These are phyloP conservation scores for Artemisia tridentata DNA, from an alignment of 129 eudicot species.

Conservation along the genomic window DNA sequence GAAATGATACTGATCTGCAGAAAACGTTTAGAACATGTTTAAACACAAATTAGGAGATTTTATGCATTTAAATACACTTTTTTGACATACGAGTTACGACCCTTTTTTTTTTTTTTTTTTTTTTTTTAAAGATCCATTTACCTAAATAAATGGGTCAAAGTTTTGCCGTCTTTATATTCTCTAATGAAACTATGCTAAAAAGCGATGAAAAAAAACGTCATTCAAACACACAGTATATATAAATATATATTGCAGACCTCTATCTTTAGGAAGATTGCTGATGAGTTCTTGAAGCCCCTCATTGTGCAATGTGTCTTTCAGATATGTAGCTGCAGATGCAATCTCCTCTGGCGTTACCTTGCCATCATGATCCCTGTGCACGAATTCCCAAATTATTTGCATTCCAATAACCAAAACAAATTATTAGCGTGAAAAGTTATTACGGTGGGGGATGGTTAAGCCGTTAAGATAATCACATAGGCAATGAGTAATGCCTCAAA, in stretches of 20 bases:
- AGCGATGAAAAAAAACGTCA: background rate
- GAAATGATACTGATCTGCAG: too few species aligned
- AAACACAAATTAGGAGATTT: background rate
- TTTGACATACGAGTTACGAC: background rate
- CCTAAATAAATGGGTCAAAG: background rate
- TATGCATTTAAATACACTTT: background rate
- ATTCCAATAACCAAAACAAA: background rate
- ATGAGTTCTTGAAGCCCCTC: slow-evolving; percentile 69
- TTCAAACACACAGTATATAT: background rate
- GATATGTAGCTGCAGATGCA: slow-evolving; percentile 71
- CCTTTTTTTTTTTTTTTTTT: too few species aligned
- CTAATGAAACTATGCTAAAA: background rate
- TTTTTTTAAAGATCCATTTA: too few species aligned
- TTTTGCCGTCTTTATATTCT: background rate
- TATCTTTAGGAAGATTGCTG: slow-evolving; percentile 70
- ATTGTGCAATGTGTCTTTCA: slow-evolving; percentile 64
- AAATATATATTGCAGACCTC: slow-evolving; percentile 29
- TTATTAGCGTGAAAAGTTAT: background rate
- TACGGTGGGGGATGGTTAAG: background rate
- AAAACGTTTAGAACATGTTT: background rate
- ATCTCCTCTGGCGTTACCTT: slow-evolving; percentile 79
- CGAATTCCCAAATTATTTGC: background rate
- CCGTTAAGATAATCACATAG: background rate
- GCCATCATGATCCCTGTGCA: slow-evolving; percentile 65
- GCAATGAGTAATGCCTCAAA: background rate